Evolutionary conservation across 306 rosid genomes (phyloP).

Genomic region (Myrica gale): DNA sequence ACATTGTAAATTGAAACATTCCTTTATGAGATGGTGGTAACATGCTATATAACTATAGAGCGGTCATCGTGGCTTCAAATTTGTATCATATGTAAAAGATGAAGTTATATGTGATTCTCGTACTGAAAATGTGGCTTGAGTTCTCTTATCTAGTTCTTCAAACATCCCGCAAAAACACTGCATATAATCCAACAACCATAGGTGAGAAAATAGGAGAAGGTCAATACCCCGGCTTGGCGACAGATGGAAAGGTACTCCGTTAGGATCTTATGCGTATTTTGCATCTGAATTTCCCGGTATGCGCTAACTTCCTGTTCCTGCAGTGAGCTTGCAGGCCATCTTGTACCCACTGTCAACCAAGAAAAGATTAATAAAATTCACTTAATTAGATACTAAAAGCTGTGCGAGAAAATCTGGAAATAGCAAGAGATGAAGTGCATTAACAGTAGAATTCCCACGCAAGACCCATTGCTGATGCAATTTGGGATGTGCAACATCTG

Average conservation of each 20-base stretch:
- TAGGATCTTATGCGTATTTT: constrained; percentile 51
- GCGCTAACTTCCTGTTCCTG: constrained; percentile 54
- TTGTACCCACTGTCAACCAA: constrained; percentile 60
- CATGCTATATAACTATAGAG: not conserved
- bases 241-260: constrained; percentile 54
- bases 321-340: constrained; percentile 50
- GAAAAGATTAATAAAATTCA: constrained; percentile 11
- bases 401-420: not conserved
- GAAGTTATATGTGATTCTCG: not conserved
- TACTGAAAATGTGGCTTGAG: not conserved
- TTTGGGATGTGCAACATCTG: not conserved
- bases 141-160: not conserved
- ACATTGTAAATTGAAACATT: not conserved
- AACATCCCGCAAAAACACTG: not conserved
- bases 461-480: too few relatives aligned
- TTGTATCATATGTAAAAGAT: too few relatives aligned
- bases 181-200: not conserved
- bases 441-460: not conserved
- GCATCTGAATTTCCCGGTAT: constrained; percentile 52
- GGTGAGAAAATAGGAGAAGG: constrained; percentile 7
- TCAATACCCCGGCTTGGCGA: constrained; percentile 67
- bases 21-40: not conserved
- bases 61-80: too few relatives aligned
- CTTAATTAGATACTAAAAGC: constrained; percentile 15
- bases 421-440: not conserved